Base-by-base conservation (phyloP, 805 yeast species). In the Metschnikowia cerradonensis region DNA sequence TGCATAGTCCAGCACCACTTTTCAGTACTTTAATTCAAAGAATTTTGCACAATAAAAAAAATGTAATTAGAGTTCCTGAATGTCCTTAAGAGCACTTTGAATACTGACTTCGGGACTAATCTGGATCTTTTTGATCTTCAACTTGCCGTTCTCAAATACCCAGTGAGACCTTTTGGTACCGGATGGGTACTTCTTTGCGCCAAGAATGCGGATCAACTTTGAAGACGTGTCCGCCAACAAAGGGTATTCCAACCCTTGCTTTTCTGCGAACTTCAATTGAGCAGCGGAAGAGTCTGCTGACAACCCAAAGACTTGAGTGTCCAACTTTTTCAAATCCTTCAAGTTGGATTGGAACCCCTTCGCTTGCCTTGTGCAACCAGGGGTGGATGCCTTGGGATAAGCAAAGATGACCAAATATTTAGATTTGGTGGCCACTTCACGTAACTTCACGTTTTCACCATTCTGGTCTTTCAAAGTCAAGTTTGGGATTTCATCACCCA, bases 311-410 rank as follows among this genome's bases (percentile, higher is more conserved):
- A 92, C 84, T 0, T 79, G 71, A 2, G 83, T 84, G 22, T 78
- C 78, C 36, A 78, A 70, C 10, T 56, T 58, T 42, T 73, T 66
- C 60, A 87, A 78, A 39, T 77, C 72, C 2, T 76, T 73, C 65
- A 71, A 84, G 59, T 81, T 81, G 56, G 81, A 84, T 60, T 94
- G 83, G 66, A 86, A 94, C 0, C 97, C 97, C 65, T 87, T 80
- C 2, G 91, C 97, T 70, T 92, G 99, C 60, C 90, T 80, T 1
- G 99, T 92, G 68, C 99, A 94, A 3, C 99, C 99, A 1, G 97
- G 96, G 0, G 98, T 92, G 23, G 86, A 82, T 0, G 98, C 98
- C 63, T 79, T 85, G 48, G 98, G 98, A 64, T 91, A 92, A 17
- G 96, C 87, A 50, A 74, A 74, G 38, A 74, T 68, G 23, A 74